Evolutionary conservation across 495 filamentous ascomycete genomes (phyloP).

Genomic region (Aspergillus bertholletiae): DNA sequence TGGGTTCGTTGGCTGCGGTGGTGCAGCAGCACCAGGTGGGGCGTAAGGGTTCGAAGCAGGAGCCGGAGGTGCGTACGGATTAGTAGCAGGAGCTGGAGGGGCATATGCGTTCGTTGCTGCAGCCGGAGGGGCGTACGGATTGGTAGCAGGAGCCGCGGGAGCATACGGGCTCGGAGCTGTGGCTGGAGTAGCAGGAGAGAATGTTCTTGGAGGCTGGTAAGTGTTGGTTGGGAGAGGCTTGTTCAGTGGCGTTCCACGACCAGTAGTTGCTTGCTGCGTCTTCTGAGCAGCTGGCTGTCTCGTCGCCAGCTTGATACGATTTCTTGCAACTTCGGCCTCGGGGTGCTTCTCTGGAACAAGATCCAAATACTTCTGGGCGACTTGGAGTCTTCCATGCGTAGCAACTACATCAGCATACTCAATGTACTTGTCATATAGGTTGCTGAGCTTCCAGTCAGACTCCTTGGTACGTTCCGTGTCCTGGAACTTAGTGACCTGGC

Average conservation of each 20-base stretch:
- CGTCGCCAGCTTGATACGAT: conserved; percentile 82
- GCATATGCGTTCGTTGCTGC: conserved; percentile 37
- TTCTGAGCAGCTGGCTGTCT: conserved; percentile 55
- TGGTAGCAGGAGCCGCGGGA: conserved; percentile 20
- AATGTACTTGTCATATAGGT: conserved; percentile 90
- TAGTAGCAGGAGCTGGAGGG: conserved; percentile 25
- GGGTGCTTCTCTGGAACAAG: conserved; percentile 83
- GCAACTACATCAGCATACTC: conserved; percentile 97
- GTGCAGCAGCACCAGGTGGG: conserved; percentile 33
- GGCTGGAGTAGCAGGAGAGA: conserved; percentile 25
- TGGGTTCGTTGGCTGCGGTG: conserved; percentile 50
- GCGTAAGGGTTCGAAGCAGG: conserved; percentile 56
- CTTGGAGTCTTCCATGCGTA: conserved; percentile 77
- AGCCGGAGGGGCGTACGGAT: conserved; percentile 18
- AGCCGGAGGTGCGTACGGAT: conserved; percentile 31
- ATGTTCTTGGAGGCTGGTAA: conserved; percentile 39
- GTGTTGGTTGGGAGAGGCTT: conserved; percentile 37
- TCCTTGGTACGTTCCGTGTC: conserved; percentile 67
- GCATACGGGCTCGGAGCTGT: conserved; percentile 25
- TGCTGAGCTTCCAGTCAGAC: conserved; percentile 82
- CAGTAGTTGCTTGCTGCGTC: conserved; percentile 26
- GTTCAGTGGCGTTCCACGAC: conserved; percentile 19
- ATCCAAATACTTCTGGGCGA: conserved; percentile 88
- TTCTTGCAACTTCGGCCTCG: conserved; percentile 82
- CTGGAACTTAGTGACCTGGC: conserved; percentile 85